A percentile compares a stretch with the other conserved stretches of the same genome.
Evolutionary conservation across 108 stramenopile genomes (phyloP).

Genomic region (Stephanodiscus minutulus): DNA sequence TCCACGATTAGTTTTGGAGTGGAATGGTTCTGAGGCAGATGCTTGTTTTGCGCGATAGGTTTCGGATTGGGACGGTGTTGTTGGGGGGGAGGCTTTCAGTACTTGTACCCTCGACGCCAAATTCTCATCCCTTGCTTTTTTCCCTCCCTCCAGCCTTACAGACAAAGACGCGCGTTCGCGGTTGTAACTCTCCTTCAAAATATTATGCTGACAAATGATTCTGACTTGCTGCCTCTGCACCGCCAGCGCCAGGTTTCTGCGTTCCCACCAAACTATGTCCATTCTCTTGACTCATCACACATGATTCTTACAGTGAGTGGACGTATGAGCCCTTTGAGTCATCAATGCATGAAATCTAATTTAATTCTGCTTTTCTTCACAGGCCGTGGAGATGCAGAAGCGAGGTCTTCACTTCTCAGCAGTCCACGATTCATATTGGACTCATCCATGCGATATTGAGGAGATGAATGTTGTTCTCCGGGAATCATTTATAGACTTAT

Average conservation of each 20-base stretch:
- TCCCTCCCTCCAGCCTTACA: constrained; percentile 96
- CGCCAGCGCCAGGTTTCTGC: constrained; percentile 88
- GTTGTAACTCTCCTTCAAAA: constrained; percentile 94
- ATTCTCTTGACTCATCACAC: constrained; percentile 98
- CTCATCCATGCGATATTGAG: constrained; percentile 96
- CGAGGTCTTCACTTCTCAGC: constrained; percentile 93
- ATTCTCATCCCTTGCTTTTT: constrained; percentile 33
- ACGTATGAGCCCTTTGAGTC: background rate
- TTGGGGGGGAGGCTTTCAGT: background rate
- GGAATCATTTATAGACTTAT: constrained; percentile 94
- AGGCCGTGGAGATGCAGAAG: constrained; percentile 91
- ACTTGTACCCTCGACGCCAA: background rate
- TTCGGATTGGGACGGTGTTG: background rate
- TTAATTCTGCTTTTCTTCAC: background rate
- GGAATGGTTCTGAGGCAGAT: background rate
- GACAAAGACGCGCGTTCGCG: constrained; percentile 62
- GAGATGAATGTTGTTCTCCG: constrained; percentile 93
- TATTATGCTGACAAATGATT: constrained; percentile 77
- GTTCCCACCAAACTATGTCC: constrained; percentile 99
- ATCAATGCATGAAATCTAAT: background rate
- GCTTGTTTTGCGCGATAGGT: no score
- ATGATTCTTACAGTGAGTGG: constrained; percentile 93
- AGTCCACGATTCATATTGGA: constrained; percentile 99
- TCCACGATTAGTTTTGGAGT: background rate
- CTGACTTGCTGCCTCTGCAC: constrained; percentile 89